Base-by-base conservation (phyloP, 768 basidiomycete species). In the Mycena latifolia region DNA sequence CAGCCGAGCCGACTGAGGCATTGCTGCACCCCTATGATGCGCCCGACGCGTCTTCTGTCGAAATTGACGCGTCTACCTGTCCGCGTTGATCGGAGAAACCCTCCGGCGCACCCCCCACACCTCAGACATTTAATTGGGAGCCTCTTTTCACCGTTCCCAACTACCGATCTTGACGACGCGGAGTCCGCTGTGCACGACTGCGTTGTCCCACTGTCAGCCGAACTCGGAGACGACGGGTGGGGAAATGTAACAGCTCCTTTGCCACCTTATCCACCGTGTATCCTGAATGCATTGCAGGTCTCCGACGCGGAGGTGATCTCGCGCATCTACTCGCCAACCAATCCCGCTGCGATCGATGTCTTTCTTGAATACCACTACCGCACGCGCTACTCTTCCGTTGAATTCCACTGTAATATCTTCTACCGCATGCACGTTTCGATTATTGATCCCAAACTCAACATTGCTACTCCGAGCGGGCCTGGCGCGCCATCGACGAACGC, bases 401-500 rank as follows among this genome's bases (percentile, higher is more conserved):
- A 64, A 28, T 64, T 64, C n/a, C 29, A 31, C 55, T 64, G 55
- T 55, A 64, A 64, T 48, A 22, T 64, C 2, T 64, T 43, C 55
- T 64, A 64, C n/a, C 55, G 62, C 39, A 22, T 17, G n/a, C 55
- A 64, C 20, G n/a, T 47, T 2, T 24, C 63, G 29, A 46, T 64
- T 25, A 20, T 20, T 0, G 41, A 43, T 8, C 3, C 47, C 15
- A 35, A 56, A 28, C 55, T 64, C 35, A n/a, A 8, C 9, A n/a
- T 57, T 48, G 41, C 22, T 1, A 37, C 22, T 12, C 63, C 63
- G 18, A n/a, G 18, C 0, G 55, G 39, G 27, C 55, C 55, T 64
- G 63, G 63, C 55, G 55, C 22, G 63, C 63, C 48, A 48, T 64
- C 29, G 63, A 64, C 5, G 54, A 64, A 50, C 63, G 63, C 55